Percentiles rank a stretch among this genome's conserved stretches.
Conservation (phyloP, 805 yeast genomes). For the Spathaspora hagerdaliae region DNA sequence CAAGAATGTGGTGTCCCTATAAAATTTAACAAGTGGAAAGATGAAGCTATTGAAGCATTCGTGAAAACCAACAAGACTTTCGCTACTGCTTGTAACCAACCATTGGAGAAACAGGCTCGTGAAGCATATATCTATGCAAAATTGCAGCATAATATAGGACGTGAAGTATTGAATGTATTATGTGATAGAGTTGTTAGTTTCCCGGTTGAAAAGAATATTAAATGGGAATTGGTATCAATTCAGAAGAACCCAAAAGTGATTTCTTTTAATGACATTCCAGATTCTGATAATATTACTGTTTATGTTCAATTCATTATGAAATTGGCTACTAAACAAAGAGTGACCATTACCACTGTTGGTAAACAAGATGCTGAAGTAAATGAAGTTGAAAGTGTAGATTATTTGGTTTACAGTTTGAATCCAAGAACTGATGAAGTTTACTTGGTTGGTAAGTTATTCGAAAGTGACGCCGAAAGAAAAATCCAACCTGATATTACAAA, state of each 20-base stretch:
- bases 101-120: slow-evolving; percentile 17
- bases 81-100: slow-evolving; percentile 46
- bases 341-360: slow-evolving; percentile 16
- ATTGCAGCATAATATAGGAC: slow-evolving; percentile 32
- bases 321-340: slow-evolving; percentile 33
- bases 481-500: slow-evolving; percentile 31
- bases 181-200: slow-evolving; percentile 31
- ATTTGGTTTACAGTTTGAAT: slow-evolving; percentile 36
- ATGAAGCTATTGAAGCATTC: slow-evolving; percentile 72
- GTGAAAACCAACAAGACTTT: slow-evolving; percentile 79
- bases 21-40: slow-evolving; percentile 78
- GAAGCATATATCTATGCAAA: slow-evolving; percentile 43
- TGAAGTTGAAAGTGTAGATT: slow-evolving; percentile 24
- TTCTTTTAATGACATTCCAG: slow-evolving; percentile 64
- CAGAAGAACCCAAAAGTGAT: slow-evolving; percentile 69
- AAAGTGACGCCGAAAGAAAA: slow-evolving; percentile 31
- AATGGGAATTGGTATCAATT: slow-evolving; percentile 76
- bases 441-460: slow-evolving; percentile 39
- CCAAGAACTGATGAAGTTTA: slow-evolving; percentile 36
- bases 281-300: slow-evolving; percentile 32
- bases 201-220: slow-evolving; percentile 57
- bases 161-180: slow-evolving; percentile 27
- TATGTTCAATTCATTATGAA: slow-evolving; percentile 38
- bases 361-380: slow-evolving; percentile 18
- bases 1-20: slow-evolving; percentile 40